Evolutionary conservation across 1,284 basidiomycete species (phyloP), one percentile per base, ranked within the genome.

Genomic region (Ganoderma sp.): DNA sequence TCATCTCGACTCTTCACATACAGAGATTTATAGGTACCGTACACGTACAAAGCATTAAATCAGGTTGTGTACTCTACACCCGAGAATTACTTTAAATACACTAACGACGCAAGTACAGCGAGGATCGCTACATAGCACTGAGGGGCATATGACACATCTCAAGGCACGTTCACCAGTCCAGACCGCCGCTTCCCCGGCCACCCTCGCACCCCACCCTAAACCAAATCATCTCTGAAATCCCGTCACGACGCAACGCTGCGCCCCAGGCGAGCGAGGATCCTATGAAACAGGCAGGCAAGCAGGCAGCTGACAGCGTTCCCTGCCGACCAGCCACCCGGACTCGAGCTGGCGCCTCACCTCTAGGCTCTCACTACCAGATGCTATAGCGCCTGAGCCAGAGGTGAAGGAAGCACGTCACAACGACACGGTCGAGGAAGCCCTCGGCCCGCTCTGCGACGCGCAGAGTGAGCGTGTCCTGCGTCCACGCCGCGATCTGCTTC

Each of bases 381-480:
- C 71, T 75, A 48, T 69, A 63, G 54, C 76, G 78, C 74, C 79
- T 81, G 74, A 86, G 81, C 86, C 87, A 88, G 32, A 84, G 71
- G 74, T 88, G 85, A 72, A 88, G 75, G 73, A 87, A 80, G 70
- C 84, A 86, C 28, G 87, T 88, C 61, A 88, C 83, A 32, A 88
- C 83, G 41, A 89, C 70, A 43, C 85, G 83, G 76, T 88, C 87
- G 56, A 88, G 75, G 63, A 86, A 79, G 28, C 71, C 72, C 60
- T 83, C 82, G 48, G 74, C 82, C 32, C 81, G 80, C 41, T 78
- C 75, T 39, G 80, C 75, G 19, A 87, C 83, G 34, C 75, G 78
- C 70, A 88, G 77, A 62, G 73, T 80, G 62, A 74, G 78, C 37
- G 79, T 76, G 43, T 80, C 78, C 64, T 82, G 80, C 48, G 77